Evolutionary conservation across 2,329 filamentous ascomycete genomes (phyloP).

Genomic region (Xylaria sp.): DNA sequence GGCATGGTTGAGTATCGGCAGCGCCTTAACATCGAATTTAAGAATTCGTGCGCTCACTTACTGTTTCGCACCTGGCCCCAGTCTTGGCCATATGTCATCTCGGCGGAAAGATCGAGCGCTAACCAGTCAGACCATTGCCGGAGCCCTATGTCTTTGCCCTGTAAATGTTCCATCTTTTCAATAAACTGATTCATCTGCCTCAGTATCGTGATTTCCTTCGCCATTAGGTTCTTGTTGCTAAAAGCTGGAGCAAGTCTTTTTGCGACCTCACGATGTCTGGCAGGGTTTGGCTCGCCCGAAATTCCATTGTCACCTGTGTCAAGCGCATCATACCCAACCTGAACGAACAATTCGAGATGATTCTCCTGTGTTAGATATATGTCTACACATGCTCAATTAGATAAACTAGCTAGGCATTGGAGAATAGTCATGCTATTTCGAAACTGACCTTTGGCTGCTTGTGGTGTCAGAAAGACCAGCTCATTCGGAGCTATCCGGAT

Average conservation of each 20-base stretch:
- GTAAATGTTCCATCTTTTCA: conserved; percentile 6
- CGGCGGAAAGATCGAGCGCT: conserved; percentile 32
- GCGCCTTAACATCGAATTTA: neutral
- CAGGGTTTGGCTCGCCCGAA: conserved; percentile 26
- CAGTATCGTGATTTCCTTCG: conserved; percentile 20
- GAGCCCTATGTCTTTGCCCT: conserved; percentile 19
- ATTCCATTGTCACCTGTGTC: conserved; percentile 27
- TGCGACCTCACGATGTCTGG: conserved; percentile 25
- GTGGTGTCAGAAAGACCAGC: conserved; percentile 18
- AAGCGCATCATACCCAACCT: conserved; percentile 21
- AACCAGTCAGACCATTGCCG: conserved; percentile 33
- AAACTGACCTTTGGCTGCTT: conserved; percentile 20
- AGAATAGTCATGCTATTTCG: neutral
- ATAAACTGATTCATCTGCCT: conserved; percentile 23
- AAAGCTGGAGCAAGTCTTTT: conserved; percentile 27
- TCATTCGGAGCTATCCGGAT: conserved; percentile 20
- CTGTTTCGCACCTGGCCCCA: conserved; percentile 30
- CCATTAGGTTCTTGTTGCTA: conserved; percentile 17
- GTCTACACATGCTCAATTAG: conserved; percentile 10
- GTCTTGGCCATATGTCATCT: conserved; percentile 31
- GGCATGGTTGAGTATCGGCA: neutral
- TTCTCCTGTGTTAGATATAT: conserved; percentile 24
- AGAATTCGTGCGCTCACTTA: conserved; percentile 9
- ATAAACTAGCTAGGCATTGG: neutral
- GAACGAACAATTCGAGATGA: conserved; percentile 21